A percentile compares a stretch with the other conserved stretches of the same genome.
These are phyloP conservation scores for Gossypium turneri DNA, from an alignment of 345 rosid species.

Conservation along the genomic window DNA sequence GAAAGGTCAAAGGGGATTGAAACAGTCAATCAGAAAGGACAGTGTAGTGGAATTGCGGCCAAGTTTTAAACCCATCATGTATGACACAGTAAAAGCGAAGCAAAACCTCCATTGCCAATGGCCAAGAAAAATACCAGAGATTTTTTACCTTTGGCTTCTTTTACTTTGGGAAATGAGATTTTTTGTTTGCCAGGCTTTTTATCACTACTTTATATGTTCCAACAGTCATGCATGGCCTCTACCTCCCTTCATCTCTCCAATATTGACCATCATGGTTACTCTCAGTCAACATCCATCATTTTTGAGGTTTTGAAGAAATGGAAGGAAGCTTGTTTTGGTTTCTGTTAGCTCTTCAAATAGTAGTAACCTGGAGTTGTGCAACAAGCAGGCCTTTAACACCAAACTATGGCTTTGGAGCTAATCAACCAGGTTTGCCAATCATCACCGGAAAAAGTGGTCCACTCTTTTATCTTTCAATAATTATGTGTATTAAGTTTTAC, in stretches of 20 bases:
- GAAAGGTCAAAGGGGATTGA: no score
- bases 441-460: neutral
- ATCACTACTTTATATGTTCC: neutral
- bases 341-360: slow-evolving; percentile 37
- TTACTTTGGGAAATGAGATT: slow-evolving; percentile 28
- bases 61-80: no score
- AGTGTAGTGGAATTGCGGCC: no score
- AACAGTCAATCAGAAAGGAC: slow-evolving; percentile 14
- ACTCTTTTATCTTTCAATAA: neutral
- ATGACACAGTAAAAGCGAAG: no score
- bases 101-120: no score
- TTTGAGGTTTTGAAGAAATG: slow-evolving; percentile 31
- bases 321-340: slow-evolving; percentile 29
- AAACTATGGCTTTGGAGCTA: slow-evolving; percentile 26
- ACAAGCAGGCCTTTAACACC: slow-evolving; percentile 46
- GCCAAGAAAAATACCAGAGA: neutral
- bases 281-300: slow-evolving; percentile 18
- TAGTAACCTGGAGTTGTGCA: slow-evolving; percentile 30
- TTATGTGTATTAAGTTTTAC: no score
- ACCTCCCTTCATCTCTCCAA: neutral
- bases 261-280: neutral
- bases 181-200: slow-evolving; percentile 4
- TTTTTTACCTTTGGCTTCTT: slow-evolving; percentile 2
- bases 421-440: slow-evolving; percentile 40
- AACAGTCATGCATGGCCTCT: slow-evolving; percentile 19